Evolutionary conservation across 73 alveolate species (phyloP).

Genomic region (Tetrahymena elliotti): DNA sequence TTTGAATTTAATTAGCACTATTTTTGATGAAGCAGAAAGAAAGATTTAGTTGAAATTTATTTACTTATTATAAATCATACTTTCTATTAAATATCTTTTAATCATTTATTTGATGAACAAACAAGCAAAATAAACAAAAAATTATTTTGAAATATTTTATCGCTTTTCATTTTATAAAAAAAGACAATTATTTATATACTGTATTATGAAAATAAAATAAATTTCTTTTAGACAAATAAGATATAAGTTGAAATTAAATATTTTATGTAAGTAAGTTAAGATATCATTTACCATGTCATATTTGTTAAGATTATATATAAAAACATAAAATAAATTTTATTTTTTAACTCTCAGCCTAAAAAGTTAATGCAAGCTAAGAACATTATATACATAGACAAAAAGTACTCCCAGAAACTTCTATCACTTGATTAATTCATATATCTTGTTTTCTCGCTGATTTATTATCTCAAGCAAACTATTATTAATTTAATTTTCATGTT

Average conservation of each 20-base stretch:
- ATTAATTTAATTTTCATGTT: too few relatives aligned
- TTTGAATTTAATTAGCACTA: background rate
- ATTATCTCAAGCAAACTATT: background rate
- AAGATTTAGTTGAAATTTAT: background rate
- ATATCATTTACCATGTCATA: background rate
- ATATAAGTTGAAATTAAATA: too few relatives aligned
- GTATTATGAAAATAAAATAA: too few relatives aligned
- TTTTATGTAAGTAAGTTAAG: too few relatives aligned
- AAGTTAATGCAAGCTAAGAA: background rate
- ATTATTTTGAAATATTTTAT: too few relatives aligned
- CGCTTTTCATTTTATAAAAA: too few relatives aligned
- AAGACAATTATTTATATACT: too few relatives aligned
- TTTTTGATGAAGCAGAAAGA: background rate
- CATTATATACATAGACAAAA: background rate
- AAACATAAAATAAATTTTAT: background rate
- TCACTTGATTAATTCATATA: background rate
- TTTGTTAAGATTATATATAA: too few relatives aligned
- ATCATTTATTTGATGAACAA: background rate
- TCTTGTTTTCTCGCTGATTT: background rate
- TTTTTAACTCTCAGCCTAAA: background rate
- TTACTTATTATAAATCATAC: too few relatives aligned
- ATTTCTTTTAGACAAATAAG: too few relatives aligned
- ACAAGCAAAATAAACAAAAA: too few relatives aligned
- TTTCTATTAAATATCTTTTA: background rate
- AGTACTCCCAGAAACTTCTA: background rate